Evolutionary conservation across 2,329 filamentous ascomycete genomes (phyloP).

Genomic region (Aspergillus fischeri): DNA sequence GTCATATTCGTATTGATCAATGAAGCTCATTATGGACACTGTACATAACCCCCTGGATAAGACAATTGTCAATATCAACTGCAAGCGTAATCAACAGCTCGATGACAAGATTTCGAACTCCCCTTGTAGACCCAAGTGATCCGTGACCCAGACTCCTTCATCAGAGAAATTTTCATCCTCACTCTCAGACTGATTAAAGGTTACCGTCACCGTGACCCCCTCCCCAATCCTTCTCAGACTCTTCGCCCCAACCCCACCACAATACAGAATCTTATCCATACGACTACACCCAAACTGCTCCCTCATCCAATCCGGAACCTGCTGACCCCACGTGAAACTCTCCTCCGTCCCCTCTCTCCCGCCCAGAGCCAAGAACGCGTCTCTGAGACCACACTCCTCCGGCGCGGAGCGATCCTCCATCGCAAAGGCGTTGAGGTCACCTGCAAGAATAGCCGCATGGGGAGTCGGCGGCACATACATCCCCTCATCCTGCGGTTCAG

Average conservation of each 20-base stretch:
- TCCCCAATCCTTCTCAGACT: conserved; percentile 48
- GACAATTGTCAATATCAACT: neutral
- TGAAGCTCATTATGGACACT: neutral
- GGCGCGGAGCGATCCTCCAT: conserved; percentile 50
- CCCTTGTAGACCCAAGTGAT: conserved; percentile 47
- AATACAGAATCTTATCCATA: conserved; percentile 54
- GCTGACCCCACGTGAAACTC: conserved; percentile 58
- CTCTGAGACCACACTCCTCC: conserved; percentile 46
- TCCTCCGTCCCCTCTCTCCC: conserved; percentile 49
- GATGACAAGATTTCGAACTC: conserved; percentile 10
- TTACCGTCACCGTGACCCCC: conserved; percentile 42
- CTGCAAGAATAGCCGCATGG: conserved; percentile 46
- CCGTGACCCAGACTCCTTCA: conserved; percentile 48
- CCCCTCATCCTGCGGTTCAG: neutral
- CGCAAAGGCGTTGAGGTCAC: conserved; percentile 58
- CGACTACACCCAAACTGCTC: conserved; percentile 48
- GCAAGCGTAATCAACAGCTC: neutral
- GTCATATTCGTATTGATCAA: neutral
- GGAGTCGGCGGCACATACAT: conserved; percentile 22
- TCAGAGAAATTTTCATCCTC: conserved; percentile 27
- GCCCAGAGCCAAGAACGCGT: conserved; percentile 51
- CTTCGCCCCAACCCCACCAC: conserved; percentile 29
- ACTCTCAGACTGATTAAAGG: conserved; percentile 20
- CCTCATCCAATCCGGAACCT: conserved; percentile 40
- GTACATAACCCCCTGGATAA: neutral